phyloP scores from a whole-genome alignment of 768 basidiomycete species.

The Dentipellis fragilis region DNA sequence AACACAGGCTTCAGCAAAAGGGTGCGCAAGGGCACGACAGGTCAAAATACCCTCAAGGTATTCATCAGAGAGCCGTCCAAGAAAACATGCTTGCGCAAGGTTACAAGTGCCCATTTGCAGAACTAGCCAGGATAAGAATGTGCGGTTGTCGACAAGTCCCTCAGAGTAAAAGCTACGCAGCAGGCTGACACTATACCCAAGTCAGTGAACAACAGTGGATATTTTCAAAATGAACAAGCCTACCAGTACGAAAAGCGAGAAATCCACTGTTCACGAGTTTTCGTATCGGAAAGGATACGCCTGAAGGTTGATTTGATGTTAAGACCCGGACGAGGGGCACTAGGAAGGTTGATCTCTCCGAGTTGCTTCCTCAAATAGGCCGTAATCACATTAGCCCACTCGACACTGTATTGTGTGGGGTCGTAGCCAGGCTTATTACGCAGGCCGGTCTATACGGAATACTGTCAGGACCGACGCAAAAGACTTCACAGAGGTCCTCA shows the following conservation, averaged over 20 bases:
- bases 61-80: slow-evolving; percentile 68
- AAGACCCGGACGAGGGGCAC: slow-evolving; percentile 61
- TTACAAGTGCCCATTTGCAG: slow-evolving; percentile 71
- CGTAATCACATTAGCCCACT: slow-evolving; percentile 78
- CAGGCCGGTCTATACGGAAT: slow-evolving; percentile 45
- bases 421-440: slow-evolving; percentile 75
- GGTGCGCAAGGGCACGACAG: slow-evolving; percentile 58
- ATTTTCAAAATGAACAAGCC: slow-evolving; percentile 6
- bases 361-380: slow-evolving; percentile 79
- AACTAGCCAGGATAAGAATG: slow-evolving; percentile 72
- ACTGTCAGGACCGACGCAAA: background rate
- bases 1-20: slow-evolving; percentile 65
- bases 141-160: slow-evolving; percentile 68
- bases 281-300: slow-evolving; percentile 62
- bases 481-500: slow-evolving; percentile 22
- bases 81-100: slow-evolving; percentile 71
- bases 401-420: slow-evolving; percentile 73
- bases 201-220: background rate
- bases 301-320: slow-evolving; percentile 83
- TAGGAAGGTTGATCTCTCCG: slow-evolving; percentile 68
- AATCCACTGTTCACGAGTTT: slow-evolving; percentile 67
- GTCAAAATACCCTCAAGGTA: slow-evolving; percentile 62
- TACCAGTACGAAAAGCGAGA: slow-evolving; percentile 75
- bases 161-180: slow-evolving; percentile 72
- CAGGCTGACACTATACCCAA: slow-evolving; percentile 53